Conservation (phyloP, 352 stramenopile species). For the Globisporangium paroecandrum region DNA sequence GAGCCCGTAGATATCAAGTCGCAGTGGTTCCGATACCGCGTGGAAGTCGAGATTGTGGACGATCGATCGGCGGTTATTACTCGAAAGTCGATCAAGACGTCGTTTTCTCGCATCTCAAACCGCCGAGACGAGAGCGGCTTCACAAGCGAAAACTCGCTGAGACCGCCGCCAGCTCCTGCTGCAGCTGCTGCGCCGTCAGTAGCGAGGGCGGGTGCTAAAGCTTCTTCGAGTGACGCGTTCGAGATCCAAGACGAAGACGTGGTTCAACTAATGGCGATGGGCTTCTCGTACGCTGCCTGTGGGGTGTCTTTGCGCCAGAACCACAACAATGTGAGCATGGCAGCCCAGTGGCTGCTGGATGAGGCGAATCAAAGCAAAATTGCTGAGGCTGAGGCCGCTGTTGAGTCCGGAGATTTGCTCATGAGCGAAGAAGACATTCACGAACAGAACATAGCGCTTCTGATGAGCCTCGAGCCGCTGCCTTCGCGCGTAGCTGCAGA, state of each 20-base stretch:
- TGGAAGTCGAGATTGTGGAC: constrained; percentile 64
- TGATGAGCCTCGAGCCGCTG: constrained; percentile 60
- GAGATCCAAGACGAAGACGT: constrained; percentile 78
- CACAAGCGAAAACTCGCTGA: constrained; percentile 21
- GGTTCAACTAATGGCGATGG: constrained; percentile 86
- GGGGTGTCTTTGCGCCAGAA: constrained; percentile 65
- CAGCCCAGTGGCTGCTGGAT: constrained; percentile 81
- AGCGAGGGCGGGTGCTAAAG: neutral
- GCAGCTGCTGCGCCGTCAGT: neutral
- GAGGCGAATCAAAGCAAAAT: constrained; percentile 79
- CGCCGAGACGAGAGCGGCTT: constrained; percentile 21
- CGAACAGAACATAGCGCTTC: constrained; percentile 64
- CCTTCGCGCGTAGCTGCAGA: constrained; percentile 55
- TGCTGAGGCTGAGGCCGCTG: constrained; percentile 46
- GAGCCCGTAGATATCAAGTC: constrained; percentile 88
- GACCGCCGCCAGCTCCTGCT: constrained; percentile 45
- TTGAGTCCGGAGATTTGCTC: constrained; percentile 41
- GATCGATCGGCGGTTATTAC: constrained; percentile 45
- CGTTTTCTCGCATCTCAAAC: constrained; percentile 57
- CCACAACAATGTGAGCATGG: constrained; percentile 59
- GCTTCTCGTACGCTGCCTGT: constrained; percentile 85
- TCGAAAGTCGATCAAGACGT: constrained; percentile 63
- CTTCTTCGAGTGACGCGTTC: constrained; percentile 13
- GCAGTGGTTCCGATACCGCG: constrained; percentile 86
- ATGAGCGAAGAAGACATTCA: constrained; percentile 60